Conservation (phyloP, 306 rosid genomes). For the Fragaria nilgerrensis region DNA sequence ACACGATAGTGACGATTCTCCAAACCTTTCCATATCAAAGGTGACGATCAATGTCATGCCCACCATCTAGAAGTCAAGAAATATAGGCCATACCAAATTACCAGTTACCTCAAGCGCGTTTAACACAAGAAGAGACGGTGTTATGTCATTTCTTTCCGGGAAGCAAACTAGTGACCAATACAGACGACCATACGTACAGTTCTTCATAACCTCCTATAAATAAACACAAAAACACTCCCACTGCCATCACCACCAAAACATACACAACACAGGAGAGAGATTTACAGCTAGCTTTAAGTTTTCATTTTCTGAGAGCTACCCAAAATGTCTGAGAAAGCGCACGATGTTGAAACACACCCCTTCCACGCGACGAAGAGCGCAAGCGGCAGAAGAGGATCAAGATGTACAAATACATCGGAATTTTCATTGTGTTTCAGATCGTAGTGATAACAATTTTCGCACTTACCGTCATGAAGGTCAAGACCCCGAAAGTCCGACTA, state of each 20-base stretch:
- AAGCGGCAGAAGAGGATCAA: conserved; percentile 17
- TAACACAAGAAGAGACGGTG: not conserved
- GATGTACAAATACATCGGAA: conserved; percentile 7
- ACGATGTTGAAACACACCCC: not conserved
- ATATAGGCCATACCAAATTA: not conserved
- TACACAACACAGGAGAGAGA: not conserved
- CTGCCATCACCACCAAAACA: not conserved
- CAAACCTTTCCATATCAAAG: not conserved
- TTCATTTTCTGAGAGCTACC: not conserved
- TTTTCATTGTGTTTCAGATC: conserved; percentile 3
- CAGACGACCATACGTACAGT: not conserved
- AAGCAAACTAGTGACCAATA: not conserved
- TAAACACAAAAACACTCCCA: not conserved
- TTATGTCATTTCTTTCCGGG: not conserved
- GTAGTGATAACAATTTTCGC: not conserved
- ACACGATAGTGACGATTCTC: not conserved
- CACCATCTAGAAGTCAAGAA: conserved; percentile 11
- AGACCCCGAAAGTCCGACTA: conserved; percentile 10
- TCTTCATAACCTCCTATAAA: not conserved
- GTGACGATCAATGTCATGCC: not conserved
- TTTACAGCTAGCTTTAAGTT: not conserved
- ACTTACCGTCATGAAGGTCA: conserved; percentile 13
- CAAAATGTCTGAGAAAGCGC: conserved; percentile 21
- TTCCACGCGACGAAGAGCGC: not conserved
- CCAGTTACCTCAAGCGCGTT: not conserved